These are phyloP conservation scores for Podaxis sp. DNA, from an alignment of 768 basidiomycete species.

Conservation along the genomic window DNA sequence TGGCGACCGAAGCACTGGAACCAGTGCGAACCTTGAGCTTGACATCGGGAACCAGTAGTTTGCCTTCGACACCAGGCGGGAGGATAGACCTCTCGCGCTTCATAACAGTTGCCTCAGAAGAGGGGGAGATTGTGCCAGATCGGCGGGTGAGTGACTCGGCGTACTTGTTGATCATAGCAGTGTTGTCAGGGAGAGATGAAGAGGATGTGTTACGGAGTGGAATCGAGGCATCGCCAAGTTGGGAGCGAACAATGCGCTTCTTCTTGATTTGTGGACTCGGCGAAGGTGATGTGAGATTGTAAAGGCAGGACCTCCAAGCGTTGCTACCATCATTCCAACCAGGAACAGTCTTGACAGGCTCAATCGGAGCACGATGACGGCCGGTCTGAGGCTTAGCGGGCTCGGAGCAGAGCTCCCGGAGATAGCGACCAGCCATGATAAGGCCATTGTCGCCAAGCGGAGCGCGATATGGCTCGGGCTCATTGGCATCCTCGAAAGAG, in stretches of 20 bases:
- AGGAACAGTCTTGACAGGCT: conserved; percentile 44
- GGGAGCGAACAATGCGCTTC: conserved; percentile 20
- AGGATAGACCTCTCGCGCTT: conserved; percentile 54
- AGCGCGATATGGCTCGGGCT: conserved; percentile 21
- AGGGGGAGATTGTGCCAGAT: conserved; percentile 1
- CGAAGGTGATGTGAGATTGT: conserved; percentile 46
- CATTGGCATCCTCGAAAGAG: conserved; percentile 24
- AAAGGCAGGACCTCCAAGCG: conserved; percentile 62
- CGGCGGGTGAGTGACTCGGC: conserved; percentile 42
- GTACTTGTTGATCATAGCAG: conserved; percentile 50
- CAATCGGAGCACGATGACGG: conserved; percentile 25
- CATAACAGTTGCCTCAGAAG: conserved; percentile 16
- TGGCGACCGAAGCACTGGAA: conserved; percentile 39
- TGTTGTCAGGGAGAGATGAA: conserved; percentile 28
- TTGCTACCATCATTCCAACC: conserved; percentile 69
- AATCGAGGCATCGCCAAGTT: conserved; percentile 16
- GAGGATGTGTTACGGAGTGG: conserved; percentile 10
- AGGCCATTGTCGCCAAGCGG: conserved; percentile 52
- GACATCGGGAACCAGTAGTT: conserved; percentile 52
- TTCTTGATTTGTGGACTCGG: conserved; percentile 42
- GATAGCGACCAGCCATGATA: conserved; percentile 64
- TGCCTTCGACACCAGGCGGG: conserved; percentile 62
- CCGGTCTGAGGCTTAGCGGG: conserved; percentile 36
- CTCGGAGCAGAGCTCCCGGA: conserved; percentile 40
- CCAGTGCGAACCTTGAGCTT: conserved; percentile 37